Conservation (phyloP, 305 asterid genomes). For the Fraxinus paxiana region DNA sequence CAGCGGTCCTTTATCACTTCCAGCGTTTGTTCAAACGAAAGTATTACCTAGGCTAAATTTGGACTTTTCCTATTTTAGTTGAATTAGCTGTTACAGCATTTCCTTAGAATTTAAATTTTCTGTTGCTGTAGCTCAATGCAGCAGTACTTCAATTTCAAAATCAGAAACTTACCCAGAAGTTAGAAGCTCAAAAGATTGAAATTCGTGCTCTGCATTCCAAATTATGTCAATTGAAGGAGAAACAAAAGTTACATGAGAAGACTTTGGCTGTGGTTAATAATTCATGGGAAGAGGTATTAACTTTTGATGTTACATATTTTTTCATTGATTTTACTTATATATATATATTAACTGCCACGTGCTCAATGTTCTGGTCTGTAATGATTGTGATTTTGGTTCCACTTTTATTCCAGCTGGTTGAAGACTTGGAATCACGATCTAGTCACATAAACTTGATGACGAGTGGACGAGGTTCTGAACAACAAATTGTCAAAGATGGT, state of each 20-base stretch:
- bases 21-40: slow-evolving; percentile 8
- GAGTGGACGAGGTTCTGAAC: slow-evolving; percentile 40
- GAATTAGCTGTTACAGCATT: slow-evolving; percentile 7
- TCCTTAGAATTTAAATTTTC: slow-evolving; percentile 17
- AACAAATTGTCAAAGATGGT: slow-evolving; percentile 42
- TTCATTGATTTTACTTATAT: not conserved
- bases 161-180: slow-evolving; percentile 83
- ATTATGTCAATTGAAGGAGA: slow-evolving; percentile 47
- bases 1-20: slow-evolving; percentile 8
- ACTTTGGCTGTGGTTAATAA: slow-evolving; percentile 45
- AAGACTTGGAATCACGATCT: slow-evolving; percentile 59
- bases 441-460: slow-evolving; percentile 36
- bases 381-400: slow-evolving; percentile 29
- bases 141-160: slow-evolving; percentile 90
- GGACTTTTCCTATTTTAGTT: slow-evolving; percentile 19
- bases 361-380: not conserved
- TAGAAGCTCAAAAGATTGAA: slow-evolving; percentile 87
- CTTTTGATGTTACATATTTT: not conserved
- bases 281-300: slow-evolving; percentile 74
- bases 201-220: slow-evolving; percentile 54
- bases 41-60: slow-evolving; percentile 10
- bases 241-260: slow-evolving; percentile 57
- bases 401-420: slow-evolving; percentile 53
- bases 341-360: not conserved
- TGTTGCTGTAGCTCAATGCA: slow-evolving; percentile 65